A percentile compares a stretch with the other conserved stretches of the same genome.
phyloP scores from a whole-genome alignment of 2,329 filamentous ascomycete genomes.

The Sarocladium brachiariae region DNA sequence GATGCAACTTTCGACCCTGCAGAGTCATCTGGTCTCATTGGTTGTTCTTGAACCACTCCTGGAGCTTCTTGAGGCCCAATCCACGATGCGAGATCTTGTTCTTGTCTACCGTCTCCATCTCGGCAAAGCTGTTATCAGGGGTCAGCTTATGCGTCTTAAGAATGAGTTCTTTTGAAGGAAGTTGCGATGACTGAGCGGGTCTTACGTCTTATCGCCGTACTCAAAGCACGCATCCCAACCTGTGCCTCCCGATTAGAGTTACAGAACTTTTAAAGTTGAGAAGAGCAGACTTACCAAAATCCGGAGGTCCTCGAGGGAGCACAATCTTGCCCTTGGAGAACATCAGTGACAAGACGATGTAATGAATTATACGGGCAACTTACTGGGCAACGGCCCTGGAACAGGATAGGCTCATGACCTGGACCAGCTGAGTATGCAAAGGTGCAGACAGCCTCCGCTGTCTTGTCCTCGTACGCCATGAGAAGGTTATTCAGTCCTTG shows the following conservation, averaged over 20 bases:
- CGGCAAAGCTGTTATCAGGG: constrained; percentile 59
- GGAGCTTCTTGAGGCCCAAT: constrained; percentile 80
- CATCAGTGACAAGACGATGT: not conserved
- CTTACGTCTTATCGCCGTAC: constrained; percentile 76
- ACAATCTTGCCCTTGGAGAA: constrained; percentile 66
- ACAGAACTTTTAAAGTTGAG: not conserved
- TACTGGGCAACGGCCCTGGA: constrained; percentile 83
- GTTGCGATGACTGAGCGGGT: constrained; percentile 12
- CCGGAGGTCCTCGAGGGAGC: constrained; percentile 66
- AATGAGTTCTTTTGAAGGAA: not conserved
- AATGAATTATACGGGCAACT: constrained; percentile 19
- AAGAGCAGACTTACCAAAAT: constrained; percentile 62
- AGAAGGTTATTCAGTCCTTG: constrained; percentile 85
- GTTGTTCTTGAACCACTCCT: constrained; percentile 62
- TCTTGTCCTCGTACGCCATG: constrained; percentile 82
- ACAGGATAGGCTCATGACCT: constrained; percentile 74
- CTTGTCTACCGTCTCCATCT: constrained; percentile 85
- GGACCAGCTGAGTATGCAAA: constrained; percentile 89
- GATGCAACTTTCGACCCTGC: not conserved
- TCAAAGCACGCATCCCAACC: constrained; percentile 98
- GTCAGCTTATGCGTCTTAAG: too few relatives aligned
- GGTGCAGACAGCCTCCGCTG: constrained; percentile 87
- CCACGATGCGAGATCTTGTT: constrained; percentile 90
- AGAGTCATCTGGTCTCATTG: not conserved
- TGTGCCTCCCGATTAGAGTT: constrained; percentile 27